Percentiles rank a stretch among this genome's conserved stretches.
phyloP scores from a whole-genome alignment of 2,329 filamentous ascomycete genomes.

The Calonectria crousiana region DNA sequence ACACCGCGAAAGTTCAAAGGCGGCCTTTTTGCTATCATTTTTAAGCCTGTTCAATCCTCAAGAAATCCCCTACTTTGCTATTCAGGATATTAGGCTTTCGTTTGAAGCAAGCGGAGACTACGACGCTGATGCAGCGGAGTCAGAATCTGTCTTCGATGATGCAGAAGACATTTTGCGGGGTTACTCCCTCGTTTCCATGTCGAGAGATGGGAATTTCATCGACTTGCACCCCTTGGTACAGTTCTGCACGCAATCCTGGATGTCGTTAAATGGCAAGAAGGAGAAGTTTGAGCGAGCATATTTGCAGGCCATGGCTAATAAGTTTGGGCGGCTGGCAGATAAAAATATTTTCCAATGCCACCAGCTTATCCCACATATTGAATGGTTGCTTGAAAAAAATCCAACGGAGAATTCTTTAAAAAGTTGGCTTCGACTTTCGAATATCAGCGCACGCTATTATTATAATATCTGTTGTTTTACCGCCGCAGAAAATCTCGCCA shows the following conservation, averaged over 20 bases:
- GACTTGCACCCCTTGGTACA: constrained; percentile 19
- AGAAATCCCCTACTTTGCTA: constrained; percentile 17
- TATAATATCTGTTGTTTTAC: neutral
- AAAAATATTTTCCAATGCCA: neutral
- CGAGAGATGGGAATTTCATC: neutral
- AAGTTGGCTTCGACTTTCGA: neutral
- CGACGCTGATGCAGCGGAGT: neutral
- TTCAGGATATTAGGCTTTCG: neutral
- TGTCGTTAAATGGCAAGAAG: neutral
- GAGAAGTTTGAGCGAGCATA: neutral
- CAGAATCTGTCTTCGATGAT: constrained; percentile 16
- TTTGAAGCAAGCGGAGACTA: neutral
- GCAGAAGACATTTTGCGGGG: constrained; percentile 21
- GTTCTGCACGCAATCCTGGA: neutral
- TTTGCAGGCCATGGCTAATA: neutral
- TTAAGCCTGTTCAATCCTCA: constrained; percentile 32
- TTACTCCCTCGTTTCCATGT: constrained; percentile 24
- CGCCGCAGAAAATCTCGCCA: neutral
- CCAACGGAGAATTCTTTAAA: neutral
- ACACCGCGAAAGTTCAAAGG: neutral
- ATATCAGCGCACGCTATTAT: neutral
- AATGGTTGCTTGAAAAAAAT: neutral
- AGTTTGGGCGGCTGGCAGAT: neutral
- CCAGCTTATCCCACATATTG: neutral
- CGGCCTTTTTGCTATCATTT: constrained; percentile 13